phyloP scores from a whole-genome alignment of 129 eudicot species.

The Helianthus annuus region DNA sequence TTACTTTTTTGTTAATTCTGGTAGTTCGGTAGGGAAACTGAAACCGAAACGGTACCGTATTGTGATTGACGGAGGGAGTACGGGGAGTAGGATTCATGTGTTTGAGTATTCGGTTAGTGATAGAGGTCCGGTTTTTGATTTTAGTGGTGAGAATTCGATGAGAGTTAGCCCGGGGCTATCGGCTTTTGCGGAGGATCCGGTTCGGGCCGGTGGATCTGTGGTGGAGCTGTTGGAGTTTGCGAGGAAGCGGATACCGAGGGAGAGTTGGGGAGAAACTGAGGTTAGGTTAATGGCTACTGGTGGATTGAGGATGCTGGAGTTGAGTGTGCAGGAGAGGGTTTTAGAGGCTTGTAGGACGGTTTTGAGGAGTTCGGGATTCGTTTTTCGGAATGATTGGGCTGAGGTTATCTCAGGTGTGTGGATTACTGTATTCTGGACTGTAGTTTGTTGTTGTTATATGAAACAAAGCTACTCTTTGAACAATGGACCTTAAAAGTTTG shows the following conservation, averaged over 20 bases:
- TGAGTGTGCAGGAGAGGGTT: conserved; percentile 55
- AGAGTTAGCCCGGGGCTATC: conserved; percentile 90
- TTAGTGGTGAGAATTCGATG: conserved; percentile 60
- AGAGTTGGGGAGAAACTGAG: conserved; percentile 63
- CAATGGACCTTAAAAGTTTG: neutral
- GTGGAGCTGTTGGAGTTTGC: conserved; percentile 73
- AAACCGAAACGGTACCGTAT: conserved; percentile 33
- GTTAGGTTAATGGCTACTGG: conserved; percentile 89
- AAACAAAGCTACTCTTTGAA: neutral
- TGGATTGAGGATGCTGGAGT: conserved; percentile 77
- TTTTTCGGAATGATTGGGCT: conserved; percentile 79
- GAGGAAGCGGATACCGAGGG: conserved; percentile 64
- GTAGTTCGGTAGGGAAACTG: neutral
- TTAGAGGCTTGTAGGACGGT: conserved; percentile 67
- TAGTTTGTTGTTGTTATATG: neutral
- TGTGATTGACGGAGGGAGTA: conserved; percentile 94
- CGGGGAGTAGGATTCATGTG: conserved; percentile 82
- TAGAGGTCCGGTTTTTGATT: conserved; percentile 55
- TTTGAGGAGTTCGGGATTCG: conserved; percentile 66
- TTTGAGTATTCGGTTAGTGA: conserved; percentile 50
- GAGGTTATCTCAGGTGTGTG: conserved; percentile 73
- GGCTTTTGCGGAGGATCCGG: conserved; percentile 61
- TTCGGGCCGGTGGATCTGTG: conserved; percentile 59
- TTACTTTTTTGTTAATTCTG: conserved; percentile 31
- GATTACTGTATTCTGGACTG: conserved; percentile 13